A percentile compares a stretch with the other conserved stretches of the same genome.
Evolutionary conservation across 2,329 filamentous ascomycete genomes (phyloP).

Genomic region (Coleophoma eucalyptorum): DNA sequence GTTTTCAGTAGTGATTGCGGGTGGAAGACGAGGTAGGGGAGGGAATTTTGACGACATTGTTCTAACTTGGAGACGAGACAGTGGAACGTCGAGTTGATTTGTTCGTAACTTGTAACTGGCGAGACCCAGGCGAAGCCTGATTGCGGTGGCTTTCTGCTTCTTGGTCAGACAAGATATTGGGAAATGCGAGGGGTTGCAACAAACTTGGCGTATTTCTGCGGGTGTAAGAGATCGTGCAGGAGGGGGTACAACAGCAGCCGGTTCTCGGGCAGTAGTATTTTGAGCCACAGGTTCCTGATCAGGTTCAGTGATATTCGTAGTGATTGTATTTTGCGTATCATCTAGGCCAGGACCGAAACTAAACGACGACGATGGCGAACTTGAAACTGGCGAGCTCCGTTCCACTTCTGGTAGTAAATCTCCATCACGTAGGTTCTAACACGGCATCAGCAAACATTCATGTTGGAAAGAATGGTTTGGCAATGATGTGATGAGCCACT

Average conservation of each 20-base stretch:
- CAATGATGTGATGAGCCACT: no score
- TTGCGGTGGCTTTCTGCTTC: conserved; percentile 56
- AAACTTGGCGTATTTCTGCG: conserved; percentile 14
- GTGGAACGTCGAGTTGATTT: conserved; percentile 63
- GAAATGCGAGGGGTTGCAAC: neutral
- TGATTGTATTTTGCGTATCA: conserved; percentile 18
- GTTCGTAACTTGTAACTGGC: conserved; percentile 74
- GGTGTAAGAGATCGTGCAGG: neutral
- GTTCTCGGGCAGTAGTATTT: neutral
- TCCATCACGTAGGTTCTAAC: no score
- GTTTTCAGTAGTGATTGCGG: conserved; percentile 13
- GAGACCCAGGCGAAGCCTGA: conserved; percentile 65
- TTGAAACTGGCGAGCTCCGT: no score
- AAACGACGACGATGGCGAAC: no score
- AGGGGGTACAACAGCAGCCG: neutral
- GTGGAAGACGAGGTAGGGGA: conserved; percentile 6
- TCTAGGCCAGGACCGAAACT: conserved; percentile 7
- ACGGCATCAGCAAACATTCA: no score
- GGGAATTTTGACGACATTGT: conserved; percentile 11
- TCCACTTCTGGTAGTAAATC: no score
- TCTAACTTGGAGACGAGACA: conserved; percentile 52
- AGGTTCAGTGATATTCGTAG: conserved; percentile 13
- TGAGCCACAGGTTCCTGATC: conserved; percentile 8
- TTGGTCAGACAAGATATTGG: neutral
- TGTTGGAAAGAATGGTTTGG: no score